Evolutionary conservation across 148 eudicot species (phyloP), one percentile per base, ranked within the genome.

Genomic region (Rhododendron mucronatum): DNA sequence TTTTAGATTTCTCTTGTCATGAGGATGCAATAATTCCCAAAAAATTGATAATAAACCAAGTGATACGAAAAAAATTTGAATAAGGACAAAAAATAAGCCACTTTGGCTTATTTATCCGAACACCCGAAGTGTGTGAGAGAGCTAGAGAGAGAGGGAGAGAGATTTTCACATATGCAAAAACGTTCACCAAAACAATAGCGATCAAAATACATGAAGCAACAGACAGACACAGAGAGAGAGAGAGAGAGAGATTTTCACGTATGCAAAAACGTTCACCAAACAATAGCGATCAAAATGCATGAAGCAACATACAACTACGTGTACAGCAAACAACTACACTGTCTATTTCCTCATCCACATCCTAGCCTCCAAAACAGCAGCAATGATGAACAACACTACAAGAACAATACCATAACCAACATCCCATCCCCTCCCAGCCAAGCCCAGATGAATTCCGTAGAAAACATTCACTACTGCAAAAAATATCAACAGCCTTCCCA

Each of bases 381-480:
- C 88, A 48, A 83, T 23, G 30, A 92, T 33, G 78, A 91, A 77
- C 80, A 95, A 83, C 28, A 83, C 37, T 28, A 61, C 91, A 76
- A 94, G 86, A 85, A 88, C 90, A 41, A 88, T 83, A 10, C 89
- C 97, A 85, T 89, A 96, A 83, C 93, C 90, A 41, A 84, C 93
- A 86, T 90, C 92, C 99, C 99, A 96, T 80, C 84, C 61, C 2
- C 86, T 47, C 14, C 98, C 98, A 37, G 93, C 98, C 47, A 86
- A 74, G 6, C 92, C 98, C 86, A 96, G 85, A 84, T 86, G 89
- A 78, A 95, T 91, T 41, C 99, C 99, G 48, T 95, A 93, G 90
- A 96, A 96, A 26, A 95, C 82, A 80, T 96, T 95, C 11, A 89
- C 80, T 6, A 89, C 90, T 9, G 93, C 94, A 30, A 95, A 84